Evolutionary conservation across 1,284 basidiomycete genomes (phyloP), one percentile per base, ranked within the genome.

Genomic region (Agroathelia rolfsii): DNA sequence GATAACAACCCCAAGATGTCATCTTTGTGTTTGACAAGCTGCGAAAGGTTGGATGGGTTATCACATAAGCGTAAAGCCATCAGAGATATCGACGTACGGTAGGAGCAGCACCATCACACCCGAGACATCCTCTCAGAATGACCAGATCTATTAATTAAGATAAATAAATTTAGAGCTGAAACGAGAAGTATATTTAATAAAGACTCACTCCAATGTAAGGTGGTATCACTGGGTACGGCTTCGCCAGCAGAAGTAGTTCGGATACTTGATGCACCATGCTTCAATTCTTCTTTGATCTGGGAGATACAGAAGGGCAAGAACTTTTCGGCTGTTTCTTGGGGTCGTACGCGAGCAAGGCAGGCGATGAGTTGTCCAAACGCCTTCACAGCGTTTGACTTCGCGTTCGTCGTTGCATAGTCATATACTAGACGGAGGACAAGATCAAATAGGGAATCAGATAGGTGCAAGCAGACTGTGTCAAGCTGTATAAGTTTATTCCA

Each of bases 291-390:
- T 39, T 80, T 72, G 36, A 97, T 90, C 47, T 87, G 81, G n/a
- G 63, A 59, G 13, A 72, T 64, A 51, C 88, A 94, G 40, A 80
- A 74, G 0, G 85, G 80, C 42, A 96, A 59, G 54, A 97, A 83
- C 47, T 75, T 82, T 35, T 72, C 69, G 37, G 95, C 72, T 1
- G 81, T 85, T 61, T 81, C 76, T 39, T 74, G 67, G 6, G 89
- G 79, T 39, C 81, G 71, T 6, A 81, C 80, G 9, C 87, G 74
- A 2, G 92, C 82, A 20, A 98, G 72, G 48, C 86, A 90, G 16
- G 80, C 75, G 24, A 97, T 72, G 6, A 98, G 72, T 42, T 93
- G 85, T 8, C 90, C 92, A 41, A 95, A 85, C 5, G 88, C 87
- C 39, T 81, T 72, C 25, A 94, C 88, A 10, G 87, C 78, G 51